Conservation (phyloP, 2,329 filamentous ascomycete genomes). For the Fusarium agapanthi region DNA sequence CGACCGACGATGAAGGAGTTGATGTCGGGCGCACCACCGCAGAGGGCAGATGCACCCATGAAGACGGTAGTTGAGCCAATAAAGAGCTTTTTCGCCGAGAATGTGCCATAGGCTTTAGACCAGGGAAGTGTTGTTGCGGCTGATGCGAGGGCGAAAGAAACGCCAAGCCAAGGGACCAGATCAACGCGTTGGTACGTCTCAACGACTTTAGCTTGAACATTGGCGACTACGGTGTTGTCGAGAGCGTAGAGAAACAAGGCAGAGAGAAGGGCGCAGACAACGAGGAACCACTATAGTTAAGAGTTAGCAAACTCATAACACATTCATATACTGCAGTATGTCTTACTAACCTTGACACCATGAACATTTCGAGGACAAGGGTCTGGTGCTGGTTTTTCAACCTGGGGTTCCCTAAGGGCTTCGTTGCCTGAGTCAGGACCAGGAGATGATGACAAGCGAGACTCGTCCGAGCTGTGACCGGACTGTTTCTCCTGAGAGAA, state of each 20-base stretch:
- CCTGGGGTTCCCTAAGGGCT: background rate
- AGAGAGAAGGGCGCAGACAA: constrained; percentile 2
- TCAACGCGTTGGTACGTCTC: constrained; percentile 19
- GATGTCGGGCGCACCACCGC: constrained; percentile 53
- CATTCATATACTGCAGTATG: no score
- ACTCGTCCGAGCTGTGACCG: background rate
- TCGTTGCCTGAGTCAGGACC: background rate
- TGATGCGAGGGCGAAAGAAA: constrained; percentile 36
- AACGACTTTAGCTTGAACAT: constrained; percentile 28
- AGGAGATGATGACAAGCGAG: background rate
- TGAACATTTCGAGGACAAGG: background rate
- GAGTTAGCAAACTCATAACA: background rate
- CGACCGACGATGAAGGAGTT: constrained; percentile 55
- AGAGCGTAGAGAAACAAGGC: constrained; percentile 13
- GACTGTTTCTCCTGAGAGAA: background rate
- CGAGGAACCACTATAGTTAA: background rate
- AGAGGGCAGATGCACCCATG: constrained; percentile 45
- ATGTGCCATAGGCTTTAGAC: constrained; percentile 31
- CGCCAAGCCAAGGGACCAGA: constrained; percentile 28
- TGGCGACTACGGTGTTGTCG: constrained; percentile 35
- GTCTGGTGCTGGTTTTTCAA: background rate
- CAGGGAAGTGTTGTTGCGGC: constrained; percentile 21
- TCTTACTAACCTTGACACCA: background rate
- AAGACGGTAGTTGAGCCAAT: constrained; percentile 35
- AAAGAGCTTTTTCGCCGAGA: constrained; percentile 37